A percentile compares a stretch with the other conserved stretches of the same genome.
Conservation (phyloP, 371 early-diverging fungal genomes). For the Nematocida sp. region DNA sequence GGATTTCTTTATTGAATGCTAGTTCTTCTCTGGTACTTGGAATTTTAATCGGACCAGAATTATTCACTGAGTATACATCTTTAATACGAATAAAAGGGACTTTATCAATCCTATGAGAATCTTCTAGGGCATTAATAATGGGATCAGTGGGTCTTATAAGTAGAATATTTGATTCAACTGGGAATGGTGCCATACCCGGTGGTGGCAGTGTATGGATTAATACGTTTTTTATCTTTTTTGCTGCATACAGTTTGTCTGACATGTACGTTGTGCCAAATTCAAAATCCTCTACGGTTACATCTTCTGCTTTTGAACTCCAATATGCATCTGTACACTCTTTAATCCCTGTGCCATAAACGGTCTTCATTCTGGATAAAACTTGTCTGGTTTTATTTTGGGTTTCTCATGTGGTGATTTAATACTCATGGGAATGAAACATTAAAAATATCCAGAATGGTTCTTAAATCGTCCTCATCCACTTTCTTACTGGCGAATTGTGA, state of each 20-base stretch:
- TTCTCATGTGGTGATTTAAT: too few relatives aligned
- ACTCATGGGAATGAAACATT: constrained; percentile 4
- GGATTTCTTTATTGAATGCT: constrained; percentile 2
- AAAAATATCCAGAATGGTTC: constrained; percentile 17
- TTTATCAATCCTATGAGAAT: not conserved
- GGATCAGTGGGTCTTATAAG: not conserved
- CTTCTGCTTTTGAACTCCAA: not conserved
- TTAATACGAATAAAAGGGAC: constrained; percentile 5
- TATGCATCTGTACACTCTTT: not conserved
- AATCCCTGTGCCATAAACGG: not conserved
- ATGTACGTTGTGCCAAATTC: constrained; percentile 16
- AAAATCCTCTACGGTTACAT: not conserved
- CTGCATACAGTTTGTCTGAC: not conserved
- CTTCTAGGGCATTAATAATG: not conserved
- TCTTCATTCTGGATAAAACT: not conserved
- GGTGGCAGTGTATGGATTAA: not conserved
- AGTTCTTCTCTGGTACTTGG: constrained; percentile 21
- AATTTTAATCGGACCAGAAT: not conserved
- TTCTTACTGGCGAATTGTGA: not conserved
- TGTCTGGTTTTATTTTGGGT: too few relatives aligned
- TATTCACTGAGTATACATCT: not conserved
- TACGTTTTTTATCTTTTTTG: not conserved
- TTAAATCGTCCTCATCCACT: constrained; percentile 9
- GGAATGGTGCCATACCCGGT: not conserved
- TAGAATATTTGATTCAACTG: not conserved